Conservation (phyloP, 2,329 filamentous ascomycete species). For the Diaporthe nobilis region DNA sequence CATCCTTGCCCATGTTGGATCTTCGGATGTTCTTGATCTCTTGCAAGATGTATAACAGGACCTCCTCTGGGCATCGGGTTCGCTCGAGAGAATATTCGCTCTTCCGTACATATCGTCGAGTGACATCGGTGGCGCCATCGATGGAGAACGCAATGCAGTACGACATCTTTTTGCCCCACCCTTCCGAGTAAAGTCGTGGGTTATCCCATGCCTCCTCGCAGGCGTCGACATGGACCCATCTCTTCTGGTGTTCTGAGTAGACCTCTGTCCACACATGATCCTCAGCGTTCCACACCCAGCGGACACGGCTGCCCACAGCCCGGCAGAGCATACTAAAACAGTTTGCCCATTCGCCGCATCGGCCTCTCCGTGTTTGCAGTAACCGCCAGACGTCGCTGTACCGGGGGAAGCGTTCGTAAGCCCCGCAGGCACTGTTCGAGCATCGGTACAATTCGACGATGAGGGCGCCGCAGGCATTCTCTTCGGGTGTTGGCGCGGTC, state of each 20-base stretch:
- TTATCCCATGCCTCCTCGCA: slow-evolving; percentile 98
- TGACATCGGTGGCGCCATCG: slow-evolving; percentile 81
- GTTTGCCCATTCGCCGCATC: slow-evolving; percentile 96
- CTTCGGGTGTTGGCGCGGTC: slow-evolving; percentile 88
- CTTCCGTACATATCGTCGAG: slow-evolving; percentile 79
- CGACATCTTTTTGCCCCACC: slow-evolving; percentile 96
- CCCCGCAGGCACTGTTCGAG: slow-evolving; percentile 80
- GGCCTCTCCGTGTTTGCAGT: slow-evolving; percentile 86
- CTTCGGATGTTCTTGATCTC: slow-evolving; percentile 91
- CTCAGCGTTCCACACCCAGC: slow-evolving; percentile 99
- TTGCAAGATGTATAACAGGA: slow-evolving; percentile 90
- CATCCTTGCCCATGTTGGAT: slow-evolving; percentile 86
- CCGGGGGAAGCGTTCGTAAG: slow-evolving; percentile 90
- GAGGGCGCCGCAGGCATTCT: slow-evolving; percentile 88
- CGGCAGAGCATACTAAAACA: slow-evolving; percentile 99
- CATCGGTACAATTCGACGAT: slow-evolving; percentile 93
- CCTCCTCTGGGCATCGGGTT: slow-evolving; percentile 86
- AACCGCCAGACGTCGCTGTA: slow-evolving; percentile 97
- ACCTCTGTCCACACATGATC: slow-evolving; percentile 99
- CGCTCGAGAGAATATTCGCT: slow-evolving; percentile 80
- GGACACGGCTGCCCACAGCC: slow-evolving; percentile 88
- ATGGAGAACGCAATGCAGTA: slow-evolving; percentile 98
- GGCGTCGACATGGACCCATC: slow-evolving; percentile 97
- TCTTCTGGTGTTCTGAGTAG: slow-evolving; percentile 91
- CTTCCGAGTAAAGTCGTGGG: slow-evolving; percentile 90